Evolutionary conservation across 331 rosid genomes (phyloP), one percentile per base, ranked within the genome.

Genomic region (Pyrus hybrid): DNA sequence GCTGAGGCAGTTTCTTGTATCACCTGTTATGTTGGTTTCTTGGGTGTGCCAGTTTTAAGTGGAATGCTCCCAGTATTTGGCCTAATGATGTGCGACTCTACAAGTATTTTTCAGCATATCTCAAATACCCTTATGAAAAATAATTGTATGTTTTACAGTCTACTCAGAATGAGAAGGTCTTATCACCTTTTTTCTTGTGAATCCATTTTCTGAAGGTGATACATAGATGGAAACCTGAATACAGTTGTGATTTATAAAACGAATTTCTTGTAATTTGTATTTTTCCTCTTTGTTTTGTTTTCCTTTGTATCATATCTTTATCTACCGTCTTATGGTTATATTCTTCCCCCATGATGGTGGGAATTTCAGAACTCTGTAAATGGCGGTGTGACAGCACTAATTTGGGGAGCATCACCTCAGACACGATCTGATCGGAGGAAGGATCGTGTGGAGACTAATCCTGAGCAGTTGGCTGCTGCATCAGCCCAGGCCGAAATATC

Each of bases 351-450:
- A n/a, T 77, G 53, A 74, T 65, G 28, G 76, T 69, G 66, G 80
- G 72, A 73, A 74, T 74, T 83, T 45, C 86, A 92, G 96, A 86
- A 84, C 77, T 86, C 96, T 6, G 83, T 85, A 72, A 89, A 82
- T 75, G 98, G 99, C 33, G 72, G 73, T 54, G 93, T 85, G 54
- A 95, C 96, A 62, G 99, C 99, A 25, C 80, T 95, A 67, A 92
- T 95, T 69, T 95, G 99, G 99, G 99, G 97, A 25, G 99, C 99
- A 2, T 92, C 99, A 37, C 99, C 99, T 26, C 99, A 95, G 68
- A 89, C 97, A 6, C 88, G 99, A 80, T 92, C 99, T n/a, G 99
- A 95, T 73, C 86, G 98, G 12, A 75, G 96, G 30, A 95, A 95
- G 86, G 99, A 95, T 76, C 98, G 99, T 2, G 99, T 95, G 14